Base-by-base conservation (phyloP, 2,329 filamentous ascomycete genomes). In the Trichoderma sp. region DNA sequence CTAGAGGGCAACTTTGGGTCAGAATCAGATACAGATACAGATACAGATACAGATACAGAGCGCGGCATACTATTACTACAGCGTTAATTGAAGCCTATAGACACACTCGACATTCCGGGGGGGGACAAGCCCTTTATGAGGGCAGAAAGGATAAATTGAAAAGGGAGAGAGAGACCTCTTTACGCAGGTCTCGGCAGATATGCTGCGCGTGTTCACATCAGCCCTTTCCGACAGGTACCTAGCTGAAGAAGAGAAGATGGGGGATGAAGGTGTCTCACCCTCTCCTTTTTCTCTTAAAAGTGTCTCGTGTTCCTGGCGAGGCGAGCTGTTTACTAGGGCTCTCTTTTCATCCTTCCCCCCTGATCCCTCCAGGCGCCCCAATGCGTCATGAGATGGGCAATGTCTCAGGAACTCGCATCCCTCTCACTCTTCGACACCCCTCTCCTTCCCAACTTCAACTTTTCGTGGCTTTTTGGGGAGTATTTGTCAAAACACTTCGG, bases 181-280 rank as follows among this genome's bases (percentile, higher is more conserved):
- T 9, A 30, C 34, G 34, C 14, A 56, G n/a, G 17, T 58, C 39
- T 56, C 14, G 10, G 41, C 43, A 45, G 30, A n/a, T 30, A 21
- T 24, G 21, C 45, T 44, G 17, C 34, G 39, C 44, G 47, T 60
- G 34, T 43, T 63, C 61, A 28, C 19, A 57, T 51, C 51, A 57
- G 26, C 59, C 50, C 59, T 55, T 43, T 39, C 28, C 28, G 28
- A 30, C 7, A 7, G 10, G 3, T 39, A 39, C 14, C 12, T 14
- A 47, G 50, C 50, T 45, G 26, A 47, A 47, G 50, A 54, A n/a
- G 39, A 54, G 41, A 52, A 21, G 12, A 14, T 3, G 34, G n/a
- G 39, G 58, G 39, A 44, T 41, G 48, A 52, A 34, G 10, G 52
- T 14, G 61, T 43, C 52, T 57, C 61, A 57, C 44, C 17, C 15